Percentiles rank a stretch among this genome's conserved stretches.
Evolutionary conservation across 306 rosid genomes (phyloP).

Genomic region (Leucaena leucocephala): DNA sequence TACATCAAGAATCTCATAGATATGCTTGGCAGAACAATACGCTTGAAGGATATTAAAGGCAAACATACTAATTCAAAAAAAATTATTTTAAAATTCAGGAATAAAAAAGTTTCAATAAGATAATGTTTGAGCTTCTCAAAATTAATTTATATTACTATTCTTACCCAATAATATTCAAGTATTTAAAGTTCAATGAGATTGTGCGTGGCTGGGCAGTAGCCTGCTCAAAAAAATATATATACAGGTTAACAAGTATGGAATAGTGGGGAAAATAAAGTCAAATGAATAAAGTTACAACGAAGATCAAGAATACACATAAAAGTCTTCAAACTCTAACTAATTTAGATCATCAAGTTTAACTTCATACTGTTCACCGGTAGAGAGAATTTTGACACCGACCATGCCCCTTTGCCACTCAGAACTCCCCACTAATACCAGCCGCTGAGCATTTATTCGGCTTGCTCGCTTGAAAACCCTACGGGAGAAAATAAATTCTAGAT

Average conservation of each 20-base stretch:
- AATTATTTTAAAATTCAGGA: too few species aligned
- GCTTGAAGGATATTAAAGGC: too few species aligned
- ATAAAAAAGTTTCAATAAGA: too few species aligned
- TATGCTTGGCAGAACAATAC: too few species aligned
- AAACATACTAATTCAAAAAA: too few species aligned
- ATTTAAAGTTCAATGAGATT: background rate
- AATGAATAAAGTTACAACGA: constrained; percentile 19
- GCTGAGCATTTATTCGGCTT: constrained; percentile 67
- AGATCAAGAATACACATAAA: constrained; percentile 12
- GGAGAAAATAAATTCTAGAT: constrained; percentile 22
- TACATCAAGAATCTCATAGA: too few species aligned
- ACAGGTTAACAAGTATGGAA: constrained; percentile 16
- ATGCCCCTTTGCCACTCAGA: constrained; percentile 92
- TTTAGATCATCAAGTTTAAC: constrained; percentile 79
- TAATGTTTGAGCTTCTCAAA: too few species aligned
- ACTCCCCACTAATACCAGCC: constrained; percentile 82
- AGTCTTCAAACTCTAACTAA: constrained; percentile 39
- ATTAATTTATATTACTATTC: background rate
- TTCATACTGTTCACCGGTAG: constrained; percentile 84
- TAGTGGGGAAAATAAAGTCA: constrained; percentile 16
- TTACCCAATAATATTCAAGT: background rate
- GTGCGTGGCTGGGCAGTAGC: background rate
- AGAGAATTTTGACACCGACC: constrained; percentile 82
- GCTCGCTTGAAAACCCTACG: constrained; percentile 89
- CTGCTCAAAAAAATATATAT: background rate